Conservation (phyloP, 2,329 filamentous ascomycete genomes). For the Ophiostoma sp. region DNA sequence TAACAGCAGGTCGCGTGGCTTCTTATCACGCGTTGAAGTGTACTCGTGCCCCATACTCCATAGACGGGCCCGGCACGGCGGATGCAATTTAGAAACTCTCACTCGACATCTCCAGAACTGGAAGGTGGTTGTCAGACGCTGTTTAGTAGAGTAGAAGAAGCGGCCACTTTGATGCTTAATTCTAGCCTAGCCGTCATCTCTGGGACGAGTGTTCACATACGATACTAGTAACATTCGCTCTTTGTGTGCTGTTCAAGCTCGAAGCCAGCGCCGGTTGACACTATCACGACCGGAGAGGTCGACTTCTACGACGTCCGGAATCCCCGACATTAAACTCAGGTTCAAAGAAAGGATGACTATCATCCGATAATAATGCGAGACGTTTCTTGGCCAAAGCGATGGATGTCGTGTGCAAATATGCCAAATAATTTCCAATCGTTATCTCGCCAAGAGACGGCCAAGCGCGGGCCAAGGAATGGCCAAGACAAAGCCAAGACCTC, state of each 20-base stretch:
- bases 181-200: background rate
- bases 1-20: background rate
- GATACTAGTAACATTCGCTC: no score
- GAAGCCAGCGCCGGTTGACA: no score
- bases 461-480: slow-evolving; percentile 8
- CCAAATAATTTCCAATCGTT: slow-evolving; percentile 1
- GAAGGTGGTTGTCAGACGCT: background rate
- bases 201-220: background rate
- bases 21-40: background rate
- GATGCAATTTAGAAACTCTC: background rate
- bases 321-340: background rate
- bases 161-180: background rate
- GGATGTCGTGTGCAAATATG: background rate
- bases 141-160: background rate
- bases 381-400: background rate
- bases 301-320: background rate
- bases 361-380: background rate
- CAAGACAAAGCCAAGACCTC: slow-evolving; percentile 8
- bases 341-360: background rate
- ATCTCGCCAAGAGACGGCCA: slow-evolving; percentile 15
- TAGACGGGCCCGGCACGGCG: background rate
- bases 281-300: no score
- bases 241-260: no score
- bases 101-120: background rate
- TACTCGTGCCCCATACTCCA: background rate